Base-by-base conservation (phyloP, 2,329 filamentous ascomycete species). In the Aspergillus ustus region DNA sequence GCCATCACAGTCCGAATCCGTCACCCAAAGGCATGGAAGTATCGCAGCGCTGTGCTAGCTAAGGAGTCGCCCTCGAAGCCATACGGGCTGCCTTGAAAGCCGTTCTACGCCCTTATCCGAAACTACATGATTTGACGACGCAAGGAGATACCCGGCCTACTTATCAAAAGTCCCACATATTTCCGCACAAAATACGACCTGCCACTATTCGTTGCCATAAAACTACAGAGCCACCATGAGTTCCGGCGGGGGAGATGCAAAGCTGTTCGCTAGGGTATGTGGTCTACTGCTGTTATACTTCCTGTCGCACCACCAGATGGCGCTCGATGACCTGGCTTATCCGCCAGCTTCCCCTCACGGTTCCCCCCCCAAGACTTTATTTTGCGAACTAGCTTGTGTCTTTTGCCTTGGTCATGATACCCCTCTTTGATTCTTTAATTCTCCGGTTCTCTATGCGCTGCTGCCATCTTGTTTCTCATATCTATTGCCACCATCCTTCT, bases 221-320 rank as follows among this genome's bases (percentile, higher is more conserved):
- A 62, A 31, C 51, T 53, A 54, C 44, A 61, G 51, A 50, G 46
- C 66, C 73, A 81, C 69, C 69, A 89, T 89, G 86, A 87, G 83
- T 77, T 82, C 85, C 66, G 80, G 88, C 79, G 92, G 91, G 82
- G 93, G 95, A 81, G 95, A 98, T 88, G 96, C 95, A 82, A 98
- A 97, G 87, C 89, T 99, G 82, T 99, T 99, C 84, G 94, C 95
- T 79, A 89, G 95, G 84, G 95, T 99, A 89, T 73, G 88, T 88
- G 31, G 56, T 20, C 34, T 49, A 49, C 22, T 62, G 65, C 56
- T 62, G 60, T 60, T 60, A 52, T 63, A 64, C 64, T 63, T 66
- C 66, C 67, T 66, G 68, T 67, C 63, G 63, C 49, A 52, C 34
- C 37, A 52, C 52, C 34, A 22, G 17, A 57, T 57, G 43, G 54